phyloP scores from a whole-genome alignment of 208 protist genomes.

The Borovskyia barvae region DNA sequence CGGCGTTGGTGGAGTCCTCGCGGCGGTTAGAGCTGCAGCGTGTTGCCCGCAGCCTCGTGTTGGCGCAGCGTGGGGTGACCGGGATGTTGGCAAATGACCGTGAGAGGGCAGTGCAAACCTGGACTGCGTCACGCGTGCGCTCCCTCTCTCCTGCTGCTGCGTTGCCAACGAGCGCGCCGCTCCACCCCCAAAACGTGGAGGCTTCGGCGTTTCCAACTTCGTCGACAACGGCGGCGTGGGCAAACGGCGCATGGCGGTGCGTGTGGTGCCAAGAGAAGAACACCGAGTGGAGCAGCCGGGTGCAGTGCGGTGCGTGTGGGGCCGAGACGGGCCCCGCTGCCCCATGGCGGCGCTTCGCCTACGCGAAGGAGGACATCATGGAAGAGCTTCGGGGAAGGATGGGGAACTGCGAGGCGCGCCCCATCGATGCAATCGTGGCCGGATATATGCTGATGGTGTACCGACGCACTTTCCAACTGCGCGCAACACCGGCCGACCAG shows the following conservation, averaged over 20 bases:
- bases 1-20: constrained; percentile 68
- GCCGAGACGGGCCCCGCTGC: constrained; percentile 77
- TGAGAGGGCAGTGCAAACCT: no score
- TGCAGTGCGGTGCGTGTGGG: constrained; percentile 71
- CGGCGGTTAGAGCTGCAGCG: constrained; percentile 69
- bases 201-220: constrained; percentile 4
- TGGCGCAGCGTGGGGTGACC: constrained; percentile 55
- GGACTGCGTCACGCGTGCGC: neutral
- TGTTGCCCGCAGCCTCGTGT: constrained; percentile 46
- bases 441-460: constrained; percentile 86
- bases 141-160: neutral
- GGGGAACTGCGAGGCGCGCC: constrained; percentile 45
- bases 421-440: constrained; percentile 70
- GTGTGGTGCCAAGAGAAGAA: constrained; percentile 85
- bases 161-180: constrained; percentile 9
- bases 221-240: neutral
- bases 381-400: constrained; percentile 70
- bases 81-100: no score
- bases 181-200: constrained; percentile 19
- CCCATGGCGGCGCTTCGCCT: constrained; percentile 70
- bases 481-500: constrained; percentile 68
- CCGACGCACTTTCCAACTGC: constrained; percentile 68
- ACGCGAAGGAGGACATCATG: constrained; percentile 58
- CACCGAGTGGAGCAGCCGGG: constrained; percentile 57
- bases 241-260: constrained; percentile 70